Conservation (phyloP, 129 eudicot genomes). For the Flaveria sonorensis region DNA sequence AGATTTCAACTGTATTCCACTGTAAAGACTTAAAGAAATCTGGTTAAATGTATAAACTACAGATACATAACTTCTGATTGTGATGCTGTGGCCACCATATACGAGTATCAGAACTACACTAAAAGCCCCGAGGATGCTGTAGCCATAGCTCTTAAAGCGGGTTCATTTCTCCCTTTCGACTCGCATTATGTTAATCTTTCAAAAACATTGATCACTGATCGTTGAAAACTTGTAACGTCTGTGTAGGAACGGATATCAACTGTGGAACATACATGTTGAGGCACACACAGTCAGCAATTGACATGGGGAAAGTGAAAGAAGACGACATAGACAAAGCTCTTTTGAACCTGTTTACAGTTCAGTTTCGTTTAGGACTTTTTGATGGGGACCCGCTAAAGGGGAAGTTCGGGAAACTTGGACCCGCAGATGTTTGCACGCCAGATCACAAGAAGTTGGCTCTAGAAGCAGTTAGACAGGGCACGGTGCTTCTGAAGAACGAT, state of each 20-base stretch:
- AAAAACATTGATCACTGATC: constrained; percentile 4
- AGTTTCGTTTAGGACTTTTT: constrained; percentile 73
- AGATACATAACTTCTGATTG: constrained; percentile 95
- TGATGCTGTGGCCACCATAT: constrained; percentile 98
- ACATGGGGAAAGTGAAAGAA: constrained; percentile 68
- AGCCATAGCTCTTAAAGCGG: constrained; percentile 90
- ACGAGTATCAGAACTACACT: constrained; percentile 78
- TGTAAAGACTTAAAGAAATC: constrained; percentile 26
- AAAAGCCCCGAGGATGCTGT: constrained; percentile 86
- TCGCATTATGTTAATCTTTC: not conserved
- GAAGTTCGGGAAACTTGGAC: constrained; percentile 57
- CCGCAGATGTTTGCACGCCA: constrained; percentile 63
- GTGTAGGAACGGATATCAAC: constrained; percentile 79
- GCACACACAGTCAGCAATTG: constrained; percentile 61
- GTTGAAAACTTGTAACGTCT: constrained; percentile 6
- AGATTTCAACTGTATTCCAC: not conserved
- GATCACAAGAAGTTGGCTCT: constrained; percentile 70
- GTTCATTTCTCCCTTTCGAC: constrained; percentile 36
- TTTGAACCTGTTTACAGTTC: constrained; percentile 66
- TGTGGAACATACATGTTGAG: constrained; percentile 89
- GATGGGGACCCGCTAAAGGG: constrained; percentile 66
- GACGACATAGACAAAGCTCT: constrained; percentile 79
- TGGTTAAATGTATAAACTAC: constrained; percentile 32
- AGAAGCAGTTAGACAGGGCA: constrained; percentile 87
- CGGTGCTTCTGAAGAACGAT: constrained; percentile 84